Base-by-base conservation (phyloP, 106 monocot genomes). In the Hemerocallis citrina region DNA sequence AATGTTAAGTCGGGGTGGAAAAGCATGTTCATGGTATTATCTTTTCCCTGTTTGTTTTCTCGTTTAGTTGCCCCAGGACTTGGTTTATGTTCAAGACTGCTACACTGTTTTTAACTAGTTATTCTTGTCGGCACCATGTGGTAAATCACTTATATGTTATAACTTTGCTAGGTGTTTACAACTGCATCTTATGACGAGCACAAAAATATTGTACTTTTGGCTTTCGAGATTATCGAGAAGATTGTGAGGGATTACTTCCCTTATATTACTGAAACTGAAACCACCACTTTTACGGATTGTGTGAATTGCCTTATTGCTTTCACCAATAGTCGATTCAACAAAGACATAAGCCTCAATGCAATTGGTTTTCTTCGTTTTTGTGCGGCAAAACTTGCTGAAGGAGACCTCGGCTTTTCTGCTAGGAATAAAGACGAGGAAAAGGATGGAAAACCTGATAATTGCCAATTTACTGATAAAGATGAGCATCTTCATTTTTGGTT, bases 1-100 rank as follows among this genome's bases (percentile, higher is more conserved):
- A 73, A 89, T 70, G 95, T 96, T 11, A 96, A 96, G 64, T 96
- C 95, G 24, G 95, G 86, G 46, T 90, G 95, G 90, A 96, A 89
- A 84, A 90, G 95, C 84, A 86, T 90, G 81, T 96, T 96, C 64
- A 96, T 87, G 95, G 95, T 96, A 86, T 32, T 19, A 31, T 64
- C 35, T 27, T 45, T 16, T 48, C 23, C 3, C 20, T 5, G 11
- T 46, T 34, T 38, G 4, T 46, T 3, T 12, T 46, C 5, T 46
- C 21, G 46, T 1, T 7, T 46, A 19, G 19, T 20, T 46, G 46
- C 1, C 11, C 16, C 7, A n/a, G n/a, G n/a, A n/a, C n/a, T n/a
- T n/a, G 4, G 8, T 46, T 46, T 46, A 2, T 17, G 3, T 19
- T 19, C n/a, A 13, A 1, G 10, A 13, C 41, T 7, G 2, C 11